Evolutionary conservation across 768 basidiomycete species (phyloP), one percentile per base, ranked within the genome.

Genomic region (Boletus sensibilis): DNA sequence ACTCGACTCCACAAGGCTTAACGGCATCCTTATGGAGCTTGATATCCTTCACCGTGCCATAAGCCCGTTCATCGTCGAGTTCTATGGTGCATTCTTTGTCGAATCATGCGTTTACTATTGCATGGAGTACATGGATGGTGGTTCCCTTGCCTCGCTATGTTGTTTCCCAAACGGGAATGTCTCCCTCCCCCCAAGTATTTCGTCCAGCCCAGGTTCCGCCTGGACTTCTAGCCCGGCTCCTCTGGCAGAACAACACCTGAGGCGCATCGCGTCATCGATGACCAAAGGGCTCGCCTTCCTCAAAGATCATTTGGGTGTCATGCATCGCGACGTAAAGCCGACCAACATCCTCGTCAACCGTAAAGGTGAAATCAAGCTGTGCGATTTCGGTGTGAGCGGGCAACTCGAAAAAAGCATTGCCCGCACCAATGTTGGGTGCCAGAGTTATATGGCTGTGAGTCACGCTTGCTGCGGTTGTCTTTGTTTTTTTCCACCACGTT

Each of bases 51-150:
- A 99, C 72, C 91, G 94, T 27, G 95, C 95, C 4, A 82, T 88
- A 42, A 86, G 90, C 10, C 90, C 90, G 3, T 86, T 92, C 67
- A 98, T 98, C 62, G 92, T 99, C 66, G 97, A 98, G 58, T 99
- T 99, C 65, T 98, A 96, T 69, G 97, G 97, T 42, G 97, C 97
- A 5, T 99, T 99, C 78, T 98, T 97, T 74, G 94, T 97, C 73
- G 97, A 99, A 70, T 92, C 92, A n/a, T 99, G 96, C 72, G 97
- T 99, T 23, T 98, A 99, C 75, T 98, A 97, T 72, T 98, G 95
- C 74, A 98, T 98, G 95, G 97, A 99, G 78, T 92, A 88, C 75
- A 99, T 99, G 97, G 96, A 99, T 70, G 95, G 94, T 12, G 94
- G 95, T n/a, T 90, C 87, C 39, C 81, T 99, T 45, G 97, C 98